These are phyloP conservation scores for Stagonosporopsis chrysanthemi DNA, from an alignment of 2,329 filamentous ascomycete genomes.

Conservation along the genomic window DNA sequence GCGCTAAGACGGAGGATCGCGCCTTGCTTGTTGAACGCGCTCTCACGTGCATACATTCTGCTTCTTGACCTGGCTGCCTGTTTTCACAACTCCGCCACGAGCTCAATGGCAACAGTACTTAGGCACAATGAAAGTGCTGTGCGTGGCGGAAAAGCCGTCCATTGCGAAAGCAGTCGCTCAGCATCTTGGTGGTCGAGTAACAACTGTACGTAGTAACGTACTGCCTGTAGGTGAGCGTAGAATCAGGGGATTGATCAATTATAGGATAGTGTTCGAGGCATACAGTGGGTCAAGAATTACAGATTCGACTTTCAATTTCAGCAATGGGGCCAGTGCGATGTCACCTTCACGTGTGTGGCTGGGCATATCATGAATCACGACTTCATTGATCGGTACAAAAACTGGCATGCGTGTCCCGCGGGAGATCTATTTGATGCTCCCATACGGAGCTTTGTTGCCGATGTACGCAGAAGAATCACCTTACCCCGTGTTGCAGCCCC, in stretches of 20 bases:
- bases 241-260: slow-evolving; percentile 15
- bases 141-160: slow-evolving; percentile 87
- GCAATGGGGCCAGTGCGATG: slow-evolving; percentile 79
- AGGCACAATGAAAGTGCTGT: slow-evolving; percentile 65
- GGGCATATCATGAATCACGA: slow-evolving; percentile 86
- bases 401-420: slow-evolving; percentile 83
- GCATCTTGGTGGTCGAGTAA: slow-evolving; percentile 82
- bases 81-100: neutral
- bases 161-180: slow-evolving; percentile 93
- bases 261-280: slow-evolving; percentile 16
- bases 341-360: slow-evolving; percentile 92
- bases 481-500: too few species aligned
- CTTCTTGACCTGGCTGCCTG: slow-evolving; percentile 3
- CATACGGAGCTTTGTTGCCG: slow-evolving; percentile 71
- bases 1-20: slow-evolving; percentile 23
- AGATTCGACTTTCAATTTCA: slow-evolving; percentile 89
- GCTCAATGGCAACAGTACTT: slow-evolving; percentile 12
- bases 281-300: slow-evolving; percentile 90
- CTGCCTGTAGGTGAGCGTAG: neutral
- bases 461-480: slow-evolving; percentile 56
- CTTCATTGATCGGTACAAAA: slow-evolving; percentile 75
- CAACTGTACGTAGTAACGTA: slow-evolving; percentile 62
- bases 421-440: slow-evolving; percentile 81
- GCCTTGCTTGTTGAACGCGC: slow-evolving; percentile 38
- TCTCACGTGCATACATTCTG: slow-evolving; percentile 43